Base-by-base conservation (phyloP, 169 alveolate species). In the Babesia ovata region DNA sequence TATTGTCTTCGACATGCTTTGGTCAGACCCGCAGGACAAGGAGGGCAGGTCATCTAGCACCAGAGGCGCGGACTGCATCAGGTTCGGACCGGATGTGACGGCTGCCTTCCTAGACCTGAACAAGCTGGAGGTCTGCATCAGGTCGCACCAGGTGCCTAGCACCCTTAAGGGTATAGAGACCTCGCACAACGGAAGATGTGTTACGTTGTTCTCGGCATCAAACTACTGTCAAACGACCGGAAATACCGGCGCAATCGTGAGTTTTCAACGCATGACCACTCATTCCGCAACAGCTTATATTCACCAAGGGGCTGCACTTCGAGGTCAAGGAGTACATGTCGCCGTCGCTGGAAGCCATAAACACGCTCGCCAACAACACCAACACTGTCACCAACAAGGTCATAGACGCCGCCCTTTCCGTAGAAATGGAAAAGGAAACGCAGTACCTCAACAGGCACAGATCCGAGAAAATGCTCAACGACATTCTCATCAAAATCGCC, bases 21-120 rank as follows among this genome's bases (percentile, higher is more conserved):
- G 98, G 98, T 91, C 97, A 22, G 98, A 95, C 71, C 98, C 98
- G 4, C 93, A 91, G 75, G 85, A 73, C 42, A 90, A 90, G 36
- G 65, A 85, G 17, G 98, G 98, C 14, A 67, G 93, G 21, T 94
- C 87, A 4, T 79, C 86, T 52, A 92, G 93, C 87, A 86, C 93
- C 48, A 60, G 98, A 56, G 98, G 98, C 8, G 90, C 92, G 19
- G 96, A 93, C 48, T 93, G 96, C 60, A 93, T 95, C 48, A 86
- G 91, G 17, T 95, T 93, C 66, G 98, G 98, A 16, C 98, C 98
- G 9, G 98, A 95, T 63, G 92, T 95, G 17, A 94, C 95, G 24
- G 93, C 92, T 39, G 79, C 79, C 29, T 95, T 95, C 88, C 88
- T 95, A 65, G 88, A 91, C 67, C 74, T 59, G 33, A 95, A 95